Conservation (phyloP, 2,329 filamentous ascomycete species). For the Paramyrothecium sp. region DNA sequence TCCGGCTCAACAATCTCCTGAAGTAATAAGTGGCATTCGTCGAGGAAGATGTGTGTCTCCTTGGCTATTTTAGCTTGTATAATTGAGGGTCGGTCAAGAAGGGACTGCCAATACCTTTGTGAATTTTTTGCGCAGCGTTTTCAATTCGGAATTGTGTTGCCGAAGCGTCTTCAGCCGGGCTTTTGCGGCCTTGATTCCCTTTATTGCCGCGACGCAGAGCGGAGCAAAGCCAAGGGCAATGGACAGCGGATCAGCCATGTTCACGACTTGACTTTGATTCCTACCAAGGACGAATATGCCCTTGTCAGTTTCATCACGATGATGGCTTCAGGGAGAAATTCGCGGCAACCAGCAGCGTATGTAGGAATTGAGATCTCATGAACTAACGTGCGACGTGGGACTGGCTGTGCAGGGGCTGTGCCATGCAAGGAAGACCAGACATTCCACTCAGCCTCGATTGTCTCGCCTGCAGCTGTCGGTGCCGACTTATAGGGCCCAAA, state of each 20-base stretch:
- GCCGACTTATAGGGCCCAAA: not conserved
- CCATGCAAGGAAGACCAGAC: not conserved
- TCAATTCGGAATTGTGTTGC: not conserved
- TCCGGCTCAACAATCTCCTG: not conserved
- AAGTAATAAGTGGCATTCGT: not conserved
- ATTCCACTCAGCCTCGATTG: not conserved
- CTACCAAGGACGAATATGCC: not conserved
- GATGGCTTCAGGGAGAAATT: not conserved
- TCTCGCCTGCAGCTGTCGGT: not conserved
- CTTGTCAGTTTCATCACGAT: not conserved
- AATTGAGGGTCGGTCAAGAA: not conserved
- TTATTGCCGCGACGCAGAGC: not conserved
- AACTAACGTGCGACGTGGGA: not conserved
- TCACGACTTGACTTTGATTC: not conserved
- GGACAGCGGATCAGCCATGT: not conserved
- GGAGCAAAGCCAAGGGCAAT: not conserved
- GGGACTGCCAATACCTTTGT: not conserved
- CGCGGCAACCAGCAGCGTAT: no score
- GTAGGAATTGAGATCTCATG: not conserved
- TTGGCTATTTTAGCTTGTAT: not conserved
- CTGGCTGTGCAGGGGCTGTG: not conserved
- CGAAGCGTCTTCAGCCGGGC: not conserved
- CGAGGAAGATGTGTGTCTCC: slow-evolving; percentile 1
- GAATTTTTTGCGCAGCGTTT: not conserved
- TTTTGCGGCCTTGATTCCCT: slow-evolving; percentile 1